Base-by-base conservation (phyloP, 768 basidiomycete genomes). In the Lepiota venenata region DNA sequence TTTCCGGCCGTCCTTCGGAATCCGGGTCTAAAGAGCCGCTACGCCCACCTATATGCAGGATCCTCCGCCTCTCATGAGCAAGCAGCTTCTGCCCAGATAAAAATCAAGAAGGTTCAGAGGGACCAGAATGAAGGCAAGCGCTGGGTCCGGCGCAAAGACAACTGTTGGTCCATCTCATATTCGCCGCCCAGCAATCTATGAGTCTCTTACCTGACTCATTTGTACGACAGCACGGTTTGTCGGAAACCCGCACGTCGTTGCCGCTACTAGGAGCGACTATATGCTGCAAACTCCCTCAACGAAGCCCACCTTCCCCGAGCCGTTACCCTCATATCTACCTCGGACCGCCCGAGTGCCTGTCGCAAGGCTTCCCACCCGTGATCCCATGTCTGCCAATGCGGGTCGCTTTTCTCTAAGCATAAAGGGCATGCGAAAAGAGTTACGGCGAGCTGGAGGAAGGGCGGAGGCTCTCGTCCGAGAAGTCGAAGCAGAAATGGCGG, bases 351-450 rank as follows among this genome's bases (percentile, higher is more conserved):
- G 76, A 52, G 60, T 87, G 0, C 82, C 88, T 0, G 61, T 79
- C 6, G 62, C 76, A 7, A 60, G 64, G 1, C 71, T 73, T 12
- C 73, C 80, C 0, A 56, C 64, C 2, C 63, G 66, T 29, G 78
- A 87, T 58, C 77, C 81, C 0, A 63, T 61, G 37, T 81, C 84
- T 12, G 81, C 88, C 38, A 80, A 82, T 64, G 86, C 87, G 1
- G 90, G 91, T 7, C 76, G 87, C 5, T 92, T 89, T 70, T 86
- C 87, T 11, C 72, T 90, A 45, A 85, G 88, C 46, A 65, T 91
- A 40, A 89, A 84, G 60, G 91, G 91, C 14, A 85, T 85, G 74
- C 78, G 90, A 35, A 76, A 81, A 47, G 77, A 83, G 29, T 75
- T 93, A 14, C 81, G 87, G 39, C 76, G 75, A 52, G 75, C 78